Base-by-base conservation (phyloP, 1,139 yeast species). In the Geotrichum reessii region DNA sequence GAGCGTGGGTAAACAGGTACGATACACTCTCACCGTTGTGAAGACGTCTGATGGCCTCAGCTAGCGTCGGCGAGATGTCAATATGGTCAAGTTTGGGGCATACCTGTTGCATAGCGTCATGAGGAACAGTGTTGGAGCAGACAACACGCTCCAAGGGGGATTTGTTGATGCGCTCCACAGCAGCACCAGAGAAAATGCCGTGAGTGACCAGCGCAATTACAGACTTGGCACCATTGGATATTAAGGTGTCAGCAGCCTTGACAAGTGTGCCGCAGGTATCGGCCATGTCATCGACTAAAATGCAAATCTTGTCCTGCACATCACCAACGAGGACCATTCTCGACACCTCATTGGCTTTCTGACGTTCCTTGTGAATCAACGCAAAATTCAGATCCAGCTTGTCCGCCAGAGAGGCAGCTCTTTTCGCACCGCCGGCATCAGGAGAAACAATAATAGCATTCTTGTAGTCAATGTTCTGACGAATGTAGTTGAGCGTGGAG, bases 381-480 rank as follows among this genome's bases (percentile, higher is more conserved):
- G 98, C 98, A 75, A 92, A 92, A 73, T 90, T 90, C 67, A 91
- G 79, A 71, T 92, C 97, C 65, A 93, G 77, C 65, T 90, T 81
- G 73, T 93, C 98, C 52, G 98, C 98, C 64, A 92, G 78, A 6
- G 91, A 89, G 3, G 98, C 97, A 6, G 96, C 98, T 71, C 99
- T 83, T 74, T 93, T 93, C 60, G 99, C 98, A 62, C 99, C 99
- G 68, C 99, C 99, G 3, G 98, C 98, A 75, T 93, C 99, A 8
- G 99, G 99, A 1, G 97, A 90, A 14, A 90, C 90, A 60, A 93
- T 86, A 59, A 92, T 89, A 24, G 93, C 84, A 57, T 69, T 66
- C 63, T 86, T 83, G 53, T 82, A 78, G 65, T 76, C 76, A 61
- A 86, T 79, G 64, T 84, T 81, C 65, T 87, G 95, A 63, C 82